phyloP scores from a whole-genome alignment of 441 rosid species.

The Populus trichocarpa region DNA sequence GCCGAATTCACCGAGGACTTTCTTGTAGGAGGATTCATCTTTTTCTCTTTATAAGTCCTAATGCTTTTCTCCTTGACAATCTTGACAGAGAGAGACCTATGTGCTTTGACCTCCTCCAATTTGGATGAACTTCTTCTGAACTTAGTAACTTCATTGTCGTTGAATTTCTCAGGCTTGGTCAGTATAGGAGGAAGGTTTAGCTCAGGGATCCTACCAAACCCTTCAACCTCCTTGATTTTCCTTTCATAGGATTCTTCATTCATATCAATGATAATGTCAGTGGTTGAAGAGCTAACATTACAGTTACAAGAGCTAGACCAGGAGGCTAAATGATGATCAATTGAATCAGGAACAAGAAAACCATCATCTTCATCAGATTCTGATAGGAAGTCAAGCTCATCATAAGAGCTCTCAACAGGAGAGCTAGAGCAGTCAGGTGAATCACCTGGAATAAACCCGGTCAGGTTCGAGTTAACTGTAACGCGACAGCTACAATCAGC shows the following conservation, averaged over 20 bases:
- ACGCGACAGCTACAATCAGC: slow-evolving; percentile 15
- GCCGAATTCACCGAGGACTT: slow-evolving; percentile 23
- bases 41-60: slow-evolving; percentile 18
- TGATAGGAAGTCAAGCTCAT: slow-evolving; percentile 13
- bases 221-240: slow-evolving; percentile 15
- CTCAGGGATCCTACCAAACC: slow-evolving; percentile 23
- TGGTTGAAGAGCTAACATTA: slow-evolving; percentile 26
- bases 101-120: not conserved
- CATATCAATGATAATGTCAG: slow-evolving; percentile 42
- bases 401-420: slow-evolving; percentile 27
- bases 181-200: slow-evolving; percentile 28
- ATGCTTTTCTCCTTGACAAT: slow-evolving; percentile 22
- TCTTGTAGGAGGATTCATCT: slow-evolving; percentile 1
- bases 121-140: slow-evolving; percentile 13
- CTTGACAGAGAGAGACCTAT: slow-evolving; percentile 22
- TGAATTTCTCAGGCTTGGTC: slow-evolving; percentile 24
- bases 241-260: slow-evolving; percentile 18
- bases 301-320: slow-evolving; percentile 18
- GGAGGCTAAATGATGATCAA: slow-evolving; percentile 13
- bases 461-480: slow-evolving; percentile 18
- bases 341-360: slow-evolving; percentile 4
- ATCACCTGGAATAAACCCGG: slow-evolving; percentile 13
- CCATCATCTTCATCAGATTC: slow-evolving; percentile 23
- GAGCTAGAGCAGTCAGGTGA: slow-evolving; percentile 32
- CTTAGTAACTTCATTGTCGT: slow-evolving; percentile 4